A percentile compares a stretch with the other conserved stretches of the same genome.
phyloP scores from a whole-genome alignment of 2,329 filamentous ascomycete species.

The Ophiostoma novo-ulmi region DNA sequence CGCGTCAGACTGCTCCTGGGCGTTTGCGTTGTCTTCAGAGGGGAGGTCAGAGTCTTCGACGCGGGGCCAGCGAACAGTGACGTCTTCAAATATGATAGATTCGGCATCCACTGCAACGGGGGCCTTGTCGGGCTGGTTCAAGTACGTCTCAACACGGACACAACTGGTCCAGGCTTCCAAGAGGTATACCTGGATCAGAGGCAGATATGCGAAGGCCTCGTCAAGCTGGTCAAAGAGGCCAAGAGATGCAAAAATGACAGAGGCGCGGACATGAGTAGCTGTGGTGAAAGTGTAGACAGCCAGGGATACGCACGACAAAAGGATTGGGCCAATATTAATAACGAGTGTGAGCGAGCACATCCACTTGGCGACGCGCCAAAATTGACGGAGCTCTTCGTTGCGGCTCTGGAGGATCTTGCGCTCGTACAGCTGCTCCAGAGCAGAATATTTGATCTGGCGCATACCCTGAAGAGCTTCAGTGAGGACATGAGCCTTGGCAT shows the following conservation, averaged over 20 bases:
- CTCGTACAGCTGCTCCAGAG: constrained; percentile 36
- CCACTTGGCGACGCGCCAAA: constrained; percentile 34
- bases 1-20: neutral
- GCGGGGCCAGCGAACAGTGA: constrained; percentile 36
- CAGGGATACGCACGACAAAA: constrained; percentile 35
- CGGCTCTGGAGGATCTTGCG: constrained; percentile 35
- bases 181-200: constrained; percentile 35
- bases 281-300: constrained; percentile 35
- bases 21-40: neutral
- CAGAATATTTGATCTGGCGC: constrained; percentile 39
- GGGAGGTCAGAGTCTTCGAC: constrained; percentile 30
- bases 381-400: constrained; percentile 36
- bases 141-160: constrained; percentile 35
- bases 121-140: constrained; percentile 33
- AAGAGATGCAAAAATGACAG: constrained; percentile 36
- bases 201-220: constrained; percentile 34
- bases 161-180: constrained; percentile 37
- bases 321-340: constrained; percentile 34
- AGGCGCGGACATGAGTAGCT: constrained; percentile 33
- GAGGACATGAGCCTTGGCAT: constrained; percentile 36
- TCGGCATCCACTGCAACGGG: constrained; percentile 30
- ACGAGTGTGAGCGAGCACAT: constrained; percentile 33
- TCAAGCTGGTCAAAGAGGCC: constrained; percentile 37
- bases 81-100: constrained; percentile 32
- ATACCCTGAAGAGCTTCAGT: constrained; percentile 38